phyloP scores from a whole-genome alignment of 306 rosid genomes.

The Coriaria nepalensis region DNA sequence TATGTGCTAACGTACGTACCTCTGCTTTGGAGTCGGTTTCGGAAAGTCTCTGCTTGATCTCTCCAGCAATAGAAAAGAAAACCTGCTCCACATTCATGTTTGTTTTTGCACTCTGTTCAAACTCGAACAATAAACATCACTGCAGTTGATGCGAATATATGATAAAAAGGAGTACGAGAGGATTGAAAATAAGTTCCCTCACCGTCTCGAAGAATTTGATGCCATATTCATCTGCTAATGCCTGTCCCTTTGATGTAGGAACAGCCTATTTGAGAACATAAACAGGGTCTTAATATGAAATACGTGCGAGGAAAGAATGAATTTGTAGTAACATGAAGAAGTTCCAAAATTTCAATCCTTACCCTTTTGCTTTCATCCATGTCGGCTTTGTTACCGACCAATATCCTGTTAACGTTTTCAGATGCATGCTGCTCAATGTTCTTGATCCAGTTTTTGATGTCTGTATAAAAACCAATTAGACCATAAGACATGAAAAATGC shows the following conservation, averaged over 20 bases:
- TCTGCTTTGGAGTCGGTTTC: conserved; percentile 3
- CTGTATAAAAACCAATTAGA: background rate
- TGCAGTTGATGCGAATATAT: background rate
- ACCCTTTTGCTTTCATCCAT: conserved; percentile 8
- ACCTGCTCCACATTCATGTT: conserved; percentile 2
- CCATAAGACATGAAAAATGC: background rate
- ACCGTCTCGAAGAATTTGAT: conserved; percentile 5
- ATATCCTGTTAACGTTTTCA: conserved; percentile 2
- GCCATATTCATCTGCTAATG: conserved; percentile 2
- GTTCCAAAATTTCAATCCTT: background rate
- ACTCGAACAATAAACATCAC: background rate
- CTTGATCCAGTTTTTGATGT: background rate
- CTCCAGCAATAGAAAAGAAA: conserved; percentile 1
- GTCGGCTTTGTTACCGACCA: conserved; percentile 5
- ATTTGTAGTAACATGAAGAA: background rate
- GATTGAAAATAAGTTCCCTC: background rate
- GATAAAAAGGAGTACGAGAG: background rate
- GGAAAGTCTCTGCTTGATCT: conserved; percentile 1
- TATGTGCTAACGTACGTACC: background rate
- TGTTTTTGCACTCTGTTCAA: conserved; percentile 3
- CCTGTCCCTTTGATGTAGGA: conserved; percentile 3
- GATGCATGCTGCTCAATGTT: conserved; percentile 7
- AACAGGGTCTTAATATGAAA: no score
- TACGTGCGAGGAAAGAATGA: background rate
- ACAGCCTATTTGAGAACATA: background rate